phyloP scores from a whole-genome alignment of 2,329 filamentous ascomycete species.

The Pleurostoma richardsiae region DNA sequence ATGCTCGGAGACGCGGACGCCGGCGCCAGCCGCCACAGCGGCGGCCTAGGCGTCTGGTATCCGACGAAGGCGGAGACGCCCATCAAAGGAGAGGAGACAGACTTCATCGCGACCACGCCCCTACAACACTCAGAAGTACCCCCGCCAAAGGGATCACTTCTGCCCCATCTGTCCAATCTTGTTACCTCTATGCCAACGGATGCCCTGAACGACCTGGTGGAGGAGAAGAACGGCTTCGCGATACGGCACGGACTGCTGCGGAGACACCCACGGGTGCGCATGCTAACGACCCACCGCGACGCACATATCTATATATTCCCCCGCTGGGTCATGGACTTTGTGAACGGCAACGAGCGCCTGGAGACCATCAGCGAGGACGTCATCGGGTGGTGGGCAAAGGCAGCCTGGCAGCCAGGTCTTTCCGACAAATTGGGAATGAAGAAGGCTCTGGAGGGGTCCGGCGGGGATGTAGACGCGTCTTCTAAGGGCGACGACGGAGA shows the following conservation, averaged over 20 bases:
- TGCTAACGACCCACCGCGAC: conserved; percentile 81
- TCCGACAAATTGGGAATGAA: conserved; percentile 64
- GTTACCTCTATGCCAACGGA: conserved; percentile 87
- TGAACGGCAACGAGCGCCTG: conserved; percentile 72
- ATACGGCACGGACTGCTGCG: conserved; percentile 72
- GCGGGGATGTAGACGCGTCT: conserved; percentile 7
- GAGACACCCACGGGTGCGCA: conserved; percentile 69
- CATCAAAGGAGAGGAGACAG: conserved; percentile 86
- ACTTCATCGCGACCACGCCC: conserved; percentile 79
- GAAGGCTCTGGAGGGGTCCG: conserved; percentile 9
- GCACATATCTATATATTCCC: conserved; percentile 95
- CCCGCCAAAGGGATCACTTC: conserved; percentile 58
- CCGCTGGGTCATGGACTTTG: conserved; percentile 82
- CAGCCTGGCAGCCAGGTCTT: conserved; percentile 81
- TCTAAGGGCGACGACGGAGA: conserved; percentile 17
- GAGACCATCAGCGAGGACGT: conserved; percentile 90
- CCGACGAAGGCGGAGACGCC: conserved; percentile 71
- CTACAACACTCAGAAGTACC: conserved; percentile 53
- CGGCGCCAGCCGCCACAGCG: conserved; percentile 47
- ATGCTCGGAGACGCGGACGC: conserved; percentile 44
- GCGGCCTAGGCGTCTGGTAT: conserved; percentile 87
- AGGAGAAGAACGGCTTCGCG: conserved; percentile 67
- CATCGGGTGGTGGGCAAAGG: conserved; percentile 92
- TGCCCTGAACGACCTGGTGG: conserved; percentile 77
- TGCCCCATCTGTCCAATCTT: conserved; percentile 67